These are phyloP conservation scores for Apophysomyces ossiformis DNA, from an alignment of 371 early-diverging fungal genomes.

Conservation along the genomic window DNA sequence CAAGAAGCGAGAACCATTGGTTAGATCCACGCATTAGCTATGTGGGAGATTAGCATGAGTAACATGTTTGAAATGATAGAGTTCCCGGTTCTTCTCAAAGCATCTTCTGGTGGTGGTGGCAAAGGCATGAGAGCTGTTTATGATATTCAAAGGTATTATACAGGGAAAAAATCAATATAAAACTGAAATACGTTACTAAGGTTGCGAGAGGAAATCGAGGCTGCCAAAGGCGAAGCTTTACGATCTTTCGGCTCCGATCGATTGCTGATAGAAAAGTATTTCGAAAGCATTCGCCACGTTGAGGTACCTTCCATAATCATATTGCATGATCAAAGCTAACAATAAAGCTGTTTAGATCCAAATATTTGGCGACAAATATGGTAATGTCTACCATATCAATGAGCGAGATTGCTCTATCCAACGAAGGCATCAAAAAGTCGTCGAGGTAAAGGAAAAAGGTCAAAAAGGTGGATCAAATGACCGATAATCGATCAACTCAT, in stretches of 20 bases:
- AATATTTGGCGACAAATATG: constrained; percentile 80
- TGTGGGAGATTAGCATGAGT: not conserved
- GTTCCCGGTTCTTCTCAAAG: constrained; percentile 89
- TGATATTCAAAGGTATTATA: constrained; percentile 36
- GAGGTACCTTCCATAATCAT: constrained; percentile 55
- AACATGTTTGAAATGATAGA: constrained; percentile 43
- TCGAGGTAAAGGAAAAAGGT: constrained; percentile 61
- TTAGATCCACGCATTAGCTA: constrained; percentile 9
- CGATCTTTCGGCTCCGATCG: constrained; percentile 91
- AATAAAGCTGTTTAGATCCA: constrained; percentile 57
- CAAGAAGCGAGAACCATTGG: constrained; percentile 60
- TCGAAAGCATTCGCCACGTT: constrained; percentile 89
- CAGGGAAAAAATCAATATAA: too few species aligned
- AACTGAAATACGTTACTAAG: constrained; percentile 43
- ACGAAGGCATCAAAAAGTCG: constrained; percentile 86
- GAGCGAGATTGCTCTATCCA: constrained; percentile 92
- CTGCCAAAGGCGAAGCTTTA: constrained; percentile 86
- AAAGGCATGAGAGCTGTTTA: constrained; percentile 85
- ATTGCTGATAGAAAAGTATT: constrained; percentile 92
- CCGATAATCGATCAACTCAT: not conserved
- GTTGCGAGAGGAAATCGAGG: constrained; percentile 75
- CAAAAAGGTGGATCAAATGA: not conserved
- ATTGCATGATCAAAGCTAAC: too few species aligned
- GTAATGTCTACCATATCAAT: constrained; percentile 83
- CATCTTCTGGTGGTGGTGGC: constrained; percentile 93